Base-by-base conservation (phyloP, 148 eudicot genomes). In the Agrostemma githago region DNA sequence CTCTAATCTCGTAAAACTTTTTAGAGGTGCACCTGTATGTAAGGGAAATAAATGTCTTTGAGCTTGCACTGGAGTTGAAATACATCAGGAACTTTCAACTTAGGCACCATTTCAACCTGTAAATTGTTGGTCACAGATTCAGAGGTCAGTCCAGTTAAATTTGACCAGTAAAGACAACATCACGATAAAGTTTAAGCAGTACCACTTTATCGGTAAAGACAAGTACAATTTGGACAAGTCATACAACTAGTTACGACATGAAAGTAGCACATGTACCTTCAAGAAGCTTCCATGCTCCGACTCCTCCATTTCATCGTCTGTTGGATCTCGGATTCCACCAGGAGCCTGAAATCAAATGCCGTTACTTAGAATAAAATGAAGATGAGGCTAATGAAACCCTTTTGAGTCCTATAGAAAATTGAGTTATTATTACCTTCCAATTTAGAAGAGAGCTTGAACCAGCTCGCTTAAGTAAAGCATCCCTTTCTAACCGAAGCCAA, bases 41-140 rank as follows among this genome's bases (percentile, higher is more conserved):
- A 92, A 6, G 92, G 97, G 72, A 89, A 92, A 83, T 92, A 92
- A 8, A 92, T 92, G 76, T 92, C 94, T 79, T 92, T 92, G 77
- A 92, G 64, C 82, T 71, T 88, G 86, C 88, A 82, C 60, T 81
- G 85, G 41, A 92, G 88, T 51, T 74, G 83, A 48, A 53, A 72
- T 60, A 86, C 38, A 71, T 85, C 72, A 74, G 80, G 71, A 65
- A 72, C 70, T 70, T 77, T 82, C 83, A 80, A 66, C 79, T 85
- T 88, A 44, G 84, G 90, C 70, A 85, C 70, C 69, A 92, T 84
- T 56, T 86, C 90, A 73, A 92, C 85, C 94, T 92, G 79, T 38
- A 66, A 37, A 54, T 43, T 66, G 72, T 43, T n/a, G 61, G 59
- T 9, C 34, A 74, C 42, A 58, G 21, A 34, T 58, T 46, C 21